Evolutionary conservation across 1,284 basidiomycete genomes (phyloP), one percentile per base, ranked within the genome.

Genomic region (Heterobasidion irregulare): DNA sequence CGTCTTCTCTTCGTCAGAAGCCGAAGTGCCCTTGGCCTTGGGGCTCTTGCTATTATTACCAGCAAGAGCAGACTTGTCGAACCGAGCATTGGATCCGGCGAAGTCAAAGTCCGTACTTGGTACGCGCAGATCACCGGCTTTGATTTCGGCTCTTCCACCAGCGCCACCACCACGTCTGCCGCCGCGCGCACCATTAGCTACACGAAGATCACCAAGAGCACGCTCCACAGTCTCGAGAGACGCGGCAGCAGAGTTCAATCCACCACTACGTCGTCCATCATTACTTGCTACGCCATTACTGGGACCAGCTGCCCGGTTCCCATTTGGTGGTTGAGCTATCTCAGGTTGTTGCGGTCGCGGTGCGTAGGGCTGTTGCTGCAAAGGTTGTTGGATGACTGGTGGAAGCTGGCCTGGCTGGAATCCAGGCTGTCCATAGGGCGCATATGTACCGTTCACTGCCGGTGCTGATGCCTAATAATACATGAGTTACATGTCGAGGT

Each of bases 31-130:
- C 2, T 58, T 47, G 2, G 59, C 18, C 26, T 58, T 50, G 47
- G 26, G 54, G 33, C 49, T 64, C 41, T 47, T 61, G 69, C 9
- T 63, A 62, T 47, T 47, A 13, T 34, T 38, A 34, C 54, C 47
- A 33, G 62, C 75, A 32, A 84, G 54, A 12, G 82, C 79, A 15
- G 80, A 71, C 68, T 91, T 91, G 69, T 89, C 85, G 62, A 92
- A 91, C 53, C 80, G 79, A 6, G 84, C 85, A 59, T 91, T 92
- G 57, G 80, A 79, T 57, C 76, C 75, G 65, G 78, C 72, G 65
- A 91, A 92, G 70, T 91, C 89, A 63, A 90, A 91, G 65, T 90
- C 89, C 0, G 82, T 83, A 2, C 74, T 67, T 0, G 89, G 89
- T 0, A 91, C 71, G 26, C 64, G 65, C 45, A 70, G 54, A 52